phyloP scores from a whole-genome alignment of 768 basidiomycete genomes.

The Leccinum longicurvipes region DNA sequence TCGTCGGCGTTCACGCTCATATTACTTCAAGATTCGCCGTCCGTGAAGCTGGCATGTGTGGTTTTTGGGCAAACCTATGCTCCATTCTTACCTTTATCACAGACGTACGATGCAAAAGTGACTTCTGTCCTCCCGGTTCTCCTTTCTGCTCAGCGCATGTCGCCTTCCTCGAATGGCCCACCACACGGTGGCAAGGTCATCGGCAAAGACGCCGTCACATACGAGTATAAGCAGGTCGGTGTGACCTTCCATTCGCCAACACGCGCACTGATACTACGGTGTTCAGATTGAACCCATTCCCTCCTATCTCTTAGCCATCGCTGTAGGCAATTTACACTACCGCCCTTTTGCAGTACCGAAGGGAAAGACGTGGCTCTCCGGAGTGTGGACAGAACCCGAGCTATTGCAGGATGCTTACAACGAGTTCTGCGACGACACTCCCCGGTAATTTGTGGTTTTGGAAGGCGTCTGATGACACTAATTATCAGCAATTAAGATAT shows the following conservation, averaged over 20 bases:
- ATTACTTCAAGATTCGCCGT: slow-evolving; percentile 64
- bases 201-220: slow-evolving; percentile 71
- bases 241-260: not conserved
- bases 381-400: slow-evolving; percentile 91
- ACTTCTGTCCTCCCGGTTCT: slow-evolving; percentile 79
- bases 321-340: slow-evolving; percentile 79
- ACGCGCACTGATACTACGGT: not conserved
- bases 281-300: slow-evolving; percentile 81
- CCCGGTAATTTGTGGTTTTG: slow-evolving; percentile 42
- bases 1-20: not conserved
- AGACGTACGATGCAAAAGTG: slow-evolving; percentile 86
- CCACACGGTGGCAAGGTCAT: slow-evolving; percentile 70
- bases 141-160: slow-evolving; percentile 77
- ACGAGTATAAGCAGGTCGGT: slow-evolving; percentile 73
- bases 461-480: not conserved
- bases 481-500: slow-evolving; percentile 46
- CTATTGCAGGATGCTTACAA: slow-evolving; percentile 71
- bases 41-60: slow-evolving; percentile 72
- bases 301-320: slow-evolving; percentile 90
- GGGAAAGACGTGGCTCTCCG: slow-evolving; percentile 74
- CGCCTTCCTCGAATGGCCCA: slow-evolving; percentile 68
- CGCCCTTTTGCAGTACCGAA: slow-evolving; percentile 54
- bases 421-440: slow-evolving; percentile 89
- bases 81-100: not conserved
- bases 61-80: not conserved